Evolutionary conservation across 352 stramenopile genomes (phyloP).

Genomic region (Phytophthora vignae): DNA sequence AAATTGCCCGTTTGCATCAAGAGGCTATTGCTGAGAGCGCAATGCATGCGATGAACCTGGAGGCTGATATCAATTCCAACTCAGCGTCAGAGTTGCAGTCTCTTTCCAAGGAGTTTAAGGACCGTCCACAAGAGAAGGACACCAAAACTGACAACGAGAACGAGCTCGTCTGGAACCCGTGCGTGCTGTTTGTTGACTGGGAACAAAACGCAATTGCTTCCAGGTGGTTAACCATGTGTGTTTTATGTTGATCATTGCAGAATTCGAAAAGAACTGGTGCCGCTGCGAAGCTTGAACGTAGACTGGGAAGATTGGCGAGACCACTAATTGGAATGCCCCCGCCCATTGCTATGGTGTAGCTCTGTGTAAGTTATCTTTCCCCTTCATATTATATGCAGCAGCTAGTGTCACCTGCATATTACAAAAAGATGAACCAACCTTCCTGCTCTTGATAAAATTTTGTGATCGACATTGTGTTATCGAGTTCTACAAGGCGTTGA

Average conservation of each 20-base stretch:
- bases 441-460: neutral
- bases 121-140: conserved; percentile 62
- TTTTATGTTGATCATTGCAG: conserved; percentile 32
- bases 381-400: conserved; percentile 8
- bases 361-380: conserved; percentile 9
- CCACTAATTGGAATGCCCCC: conserved; percentile 42
- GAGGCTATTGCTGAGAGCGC: conserved; percentile 77
- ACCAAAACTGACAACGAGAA: conserved; percentile 68
- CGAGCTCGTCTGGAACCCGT: conserved; percentile 88
- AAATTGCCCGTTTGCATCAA: conserved; percentile 75
- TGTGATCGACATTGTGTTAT: neutral
- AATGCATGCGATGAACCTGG: conserved; percentile 73
- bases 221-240: neutral
- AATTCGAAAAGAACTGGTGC: conserved; percentile 79
- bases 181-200: conserved; percentile 33
- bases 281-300: conserved; percentile 79
- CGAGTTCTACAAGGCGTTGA: too few relatives aligned
- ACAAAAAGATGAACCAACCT: neutral
- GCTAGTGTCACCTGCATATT: neutral
- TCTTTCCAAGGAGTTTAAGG: conserved; percentile 66
- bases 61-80: conserved; percentile 68
- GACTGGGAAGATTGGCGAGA: conserved; percentile 88
- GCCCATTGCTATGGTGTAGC: neutral
- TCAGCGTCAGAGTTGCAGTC: conserved; percentile 61
- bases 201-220: neutral